These are phyloP conservation scores for Ustilago tritici DNA, from an alignment of 1,284 basidiomycete genomes.

Conservation along the genomic window DNA sequence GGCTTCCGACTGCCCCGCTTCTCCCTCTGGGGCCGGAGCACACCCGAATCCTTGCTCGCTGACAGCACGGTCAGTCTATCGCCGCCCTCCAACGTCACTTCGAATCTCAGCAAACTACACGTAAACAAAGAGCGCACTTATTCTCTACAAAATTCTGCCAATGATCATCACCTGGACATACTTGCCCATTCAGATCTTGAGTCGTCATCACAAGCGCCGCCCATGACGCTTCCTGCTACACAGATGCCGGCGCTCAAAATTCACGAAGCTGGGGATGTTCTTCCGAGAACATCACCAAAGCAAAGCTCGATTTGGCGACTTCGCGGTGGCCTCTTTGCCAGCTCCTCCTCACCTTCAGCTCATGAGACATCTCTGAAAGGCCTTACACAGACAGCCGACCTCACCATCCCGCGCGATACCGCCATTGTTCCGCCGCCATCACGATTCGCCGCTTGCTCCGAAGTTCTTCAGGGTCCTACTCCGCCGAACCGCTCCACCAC, in stretches of 20 bases:
- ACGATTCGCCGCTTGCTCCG: slow-evolving; percentile 43
- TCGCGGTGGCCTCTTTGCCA: slow-evolving; percentile 22
- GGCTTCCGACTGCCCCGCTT: slow-evolving; percentile 38
- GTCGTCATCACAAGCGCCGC: background rate
- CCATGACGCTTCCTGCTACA: slow-evolving; percentile 2
- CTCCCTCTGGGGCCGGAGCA: slow-evolving; percentile 31
- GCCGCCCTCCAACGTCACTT: slow-evolving; percentile 4
- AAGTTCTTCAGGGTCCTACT: slow-evolving; percentile 20
- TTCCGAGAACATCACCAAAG: slow-evolving; percentile 12
- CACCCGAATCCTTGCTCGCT: slow-evolving; percentile 17
- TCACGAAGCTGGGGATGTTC: slow-evolving; percentile 2
- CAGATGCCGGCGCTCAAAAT: slow-evolving; percentile 24
- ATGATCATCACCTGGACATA: slow-evolving; percentile 4
- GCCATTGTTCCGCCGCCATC: slow-evolving; percentile 20
- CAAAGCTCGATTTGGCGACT: slow-evolving; percentile 20
- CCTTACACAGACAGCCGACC: slow-evolving; percentile 10
- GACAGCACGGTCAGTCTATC: slow-evolving; percentile 8
- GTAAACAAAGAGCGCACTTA: slow-evolving; percentile 5
- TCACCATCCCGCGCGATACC: background rate
- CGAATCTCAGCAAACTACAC: slow-evolving; percentile 16
- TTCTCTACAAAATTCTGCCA: slow-evolving; percentile 10
- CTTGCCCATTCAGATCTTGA: background rate
- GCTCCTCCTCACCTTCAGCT: background rate
- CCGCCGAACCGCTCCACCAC: slow-evolving; percentile 35
- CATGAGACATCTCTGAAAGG: background rate